Percentiles rank a stretch among this genome's conserved stretches.
phyloP scores from a whole-genome alignment of 2,329 filamentous ascomycete genomes.

The Trichoderma guizhouense region DNA sequence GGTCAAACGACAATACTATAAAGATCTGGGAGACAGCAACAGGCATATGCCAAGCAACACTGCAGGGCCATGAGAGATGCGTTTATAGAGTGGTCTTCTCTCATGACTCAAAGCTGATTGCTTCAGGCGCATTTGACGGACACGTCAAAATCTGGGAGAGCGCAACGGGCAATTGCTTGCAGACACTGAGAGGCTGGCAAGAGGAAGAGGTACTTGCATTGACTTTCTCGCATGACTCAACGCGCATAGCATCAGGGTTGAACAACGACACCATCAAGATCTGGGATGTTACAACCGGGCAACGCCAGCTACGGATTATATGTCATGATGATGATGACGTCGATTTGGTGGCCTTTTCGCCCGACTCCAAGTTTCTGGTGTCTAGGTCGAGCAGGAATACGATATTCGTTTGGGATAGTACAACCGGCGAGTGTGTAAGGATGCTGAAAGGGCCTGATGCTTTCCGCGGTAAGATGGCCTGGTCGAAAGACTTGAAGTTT shows the following conservation, averaged over 20 bases:
- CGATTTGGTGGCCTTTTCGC: neutral
- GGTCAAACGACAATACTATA: neutral
- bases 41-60: neutral
- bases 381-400: neutral
- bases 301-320: fast-evolving
- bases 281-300: neutral
- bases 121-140: neutral
- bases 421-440: neutral
- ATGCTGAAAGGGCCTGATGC: neutral
- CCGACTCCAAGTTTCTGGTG: neutral
- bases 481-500: neutral
- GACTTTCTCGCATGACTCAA: neutral
- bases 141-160: neutral
- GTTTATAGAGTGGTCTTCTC: neutral
- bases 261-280: neutral
- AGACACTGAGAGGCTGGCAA: neutral
- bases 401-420: neutral
- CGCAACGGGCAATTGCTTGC: neutral
- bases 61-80: neutral
- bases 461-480: neutral
- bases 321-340: neutral
- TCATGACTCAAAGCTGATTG: neutral
- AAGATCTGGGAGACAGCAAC: neutral
- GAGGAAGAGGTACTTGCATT: neutral
- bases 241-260: neutral